Conservation (phyloP, 257 asterid genomes). For the Solanum pimpinellifolium region DNA sequence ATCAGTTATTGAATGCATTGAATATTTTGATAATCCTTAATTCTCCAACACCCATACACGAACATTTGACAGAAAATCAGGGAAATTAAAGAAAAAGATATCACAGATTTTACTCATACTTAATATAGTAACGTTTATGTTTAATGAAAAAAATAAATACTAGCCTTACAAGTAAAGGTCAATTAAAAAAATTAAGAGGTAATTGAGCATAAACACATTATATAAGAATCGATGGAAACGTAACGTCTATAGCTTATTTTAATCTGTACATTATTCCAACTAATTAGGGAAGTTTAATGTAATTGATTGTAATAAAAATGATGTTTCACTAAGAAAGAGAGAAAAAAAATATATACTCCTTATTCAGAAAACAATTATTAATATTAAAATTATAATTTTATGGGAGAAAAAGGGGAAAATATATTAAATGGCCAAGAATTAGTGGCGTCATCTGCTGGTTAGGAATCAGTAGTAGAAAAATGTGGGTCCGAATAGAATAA, state of each 20-base stretch:
- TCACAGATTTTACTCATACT: neutral
- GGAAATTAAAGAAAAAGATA: no score
- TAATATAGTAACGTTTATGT: no score
- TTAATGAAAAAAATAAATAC: no score
- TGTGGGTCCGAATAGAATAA: neutral
- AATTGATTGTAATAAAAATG: no score
- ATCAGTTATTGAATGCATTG: neutral
- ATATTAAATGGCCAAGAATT: neutral
- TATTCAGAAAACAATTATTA: no score
- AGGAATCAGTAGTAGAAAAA: neutral
- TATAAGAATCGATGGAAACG: neutral
- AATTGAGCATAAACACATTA: no score
- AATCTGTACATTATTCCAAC: neutral
- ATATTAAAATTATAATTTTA: neutral
- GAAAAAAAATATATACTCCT: neutral
- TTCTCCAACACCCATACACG: neutral
- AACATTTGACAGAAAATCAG: neutral
- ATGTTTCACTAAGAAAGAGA: neutral
- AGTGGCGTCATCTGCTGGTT: neutral
- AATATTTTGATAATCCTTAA: neutral
- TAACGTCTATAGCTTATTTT: neutral
- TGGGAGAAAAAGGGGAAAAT: no score
- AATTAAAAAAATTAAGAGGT: neutral
- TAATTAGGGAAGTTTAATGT: neutral
- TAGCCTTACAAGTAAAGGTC: neutral